Evolutionary conservation across 441 rosid genomes (phyloP), one percentile per base, ranked within the genome.

Genomic region (Gossypium gossypioides): DNA sequence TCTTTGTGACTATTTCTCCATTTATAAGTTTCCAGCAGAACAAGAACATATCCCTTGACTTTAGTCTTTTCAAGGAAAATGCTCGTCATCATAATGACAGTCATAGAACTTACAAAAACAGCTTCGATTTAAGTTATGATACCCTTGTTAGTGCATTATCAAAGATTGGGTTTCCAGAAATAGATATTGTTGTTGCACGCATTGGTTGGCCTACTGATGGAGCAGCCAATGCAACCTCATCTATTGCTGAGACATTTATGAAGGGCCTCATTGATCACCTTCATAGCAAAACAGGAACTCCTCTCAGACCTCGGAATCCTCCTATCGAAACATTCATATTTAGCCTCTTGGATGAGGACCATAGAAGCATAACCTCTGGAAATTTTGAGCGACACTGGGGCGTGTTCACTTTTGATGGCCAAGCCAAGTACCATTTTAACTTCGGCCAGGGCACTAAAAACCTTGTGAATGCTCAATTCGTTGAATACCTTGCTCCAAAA

Each of bases 191-290:
- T 3, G 83, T 91, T 32, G 82, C 89, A 12, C 83, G 80, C 82
- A 89, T 93, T 72, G 98, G 98, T 44, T 91, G 98, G 97, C 98
- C 98, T 18, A 93, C 93, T 1, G 98, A 93, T 78, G 98, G 91
- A 79, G 85, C 90, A 61, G 80, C 77, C 71, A 86, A 91, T 77
- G 93, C 93, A 48, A 82, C 89, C 27, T 68, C 91, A 42, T 69
- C 79, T 9, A 48, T 79, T 3, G 91, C 98, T 2, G 85, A 82
- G 74, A 74, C 73, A 9, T 93, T 89, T 79, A 80, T 87, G 85
- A 84, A 82, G 78, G 93, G 87, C 37, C 80, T 93, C 54, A 79
- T 81, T 76, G 81, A 77, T 63, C 97, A 86, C 79, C 78, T 93
- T 72, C 85, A 52, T 63, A 85, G 86, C 84, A 88, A 81, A 74